phyloP scores from a whole-genome alignment of 202 grass and related monocot genomes.

The Panicum hallii region DNA sequence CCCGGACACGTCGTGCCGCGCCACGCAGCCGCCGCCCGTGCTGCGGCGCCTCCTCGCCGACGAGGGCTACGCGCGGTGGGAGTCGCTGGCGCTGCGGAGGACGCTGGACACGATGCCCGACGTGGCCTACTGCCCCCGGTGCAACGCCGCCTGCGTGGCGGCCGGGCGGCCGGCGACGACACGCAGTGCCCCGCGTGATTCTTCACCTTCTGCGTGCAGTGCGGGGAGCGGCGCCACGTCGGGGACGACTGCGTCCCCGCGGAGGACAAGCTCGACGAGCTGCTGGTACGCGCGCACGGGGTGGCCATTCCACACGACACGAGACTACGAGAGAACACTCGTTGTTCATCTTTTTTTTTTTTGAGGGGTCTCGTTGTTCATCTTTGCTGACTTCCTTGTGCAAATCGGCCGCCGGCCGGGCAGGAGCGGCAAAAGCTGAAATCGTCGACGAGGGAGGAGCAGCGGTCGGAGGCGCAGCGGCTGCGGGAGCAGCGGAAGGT shows the following conservation, averaged over 20 bases:
- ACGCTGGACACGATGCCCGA: slow-evolving; percentile 31
- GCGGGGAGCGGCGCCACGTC: slow-evolving; percentile 16
- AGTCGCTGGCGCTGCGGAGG: slow-evolving; percentile 1
- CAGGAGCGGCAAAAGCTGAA: background rate
- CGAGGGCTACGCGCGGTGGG: slow-evolving; percentile 2
- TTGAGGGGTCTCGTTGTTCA: too few relatives aligned
- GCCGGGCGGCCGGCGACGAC: slow-evolving; percentile 23
- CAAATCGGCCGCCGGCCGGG: background rate
- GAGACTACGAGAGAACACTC: too few relatives aligned
- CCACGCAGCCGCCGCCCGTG: background rate
- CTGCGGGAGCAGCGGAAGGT: background rate
- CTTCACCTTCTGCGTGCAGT: slow-evolving; percentile 2
- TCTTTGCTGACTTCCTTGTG: background rate
- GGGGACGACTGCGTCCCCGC: background rate
- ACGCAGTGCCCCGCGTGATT: slow-evolving; percentile 16
- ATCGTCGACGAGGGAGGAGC: background rate
- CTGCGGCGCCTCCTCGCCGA: slow-evolving; percentile 1
- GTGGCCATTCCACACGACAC: background rate
- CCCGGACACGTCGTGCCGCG: slow-evolving; percentile 26
- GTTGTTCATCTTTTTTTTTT: too few relatives aligned
- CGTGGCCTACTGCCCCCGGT: slow-evolving; percentile 14
- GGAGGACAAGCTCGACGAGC: background rate
- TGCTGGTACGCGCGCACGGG: slow-evolving; percentile 44
- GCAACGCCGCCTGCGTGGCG: slow-evolving; percentile 18
- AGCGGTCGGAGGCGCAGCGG: background rate